A percentile compares a stretch with the other conserved stretches of the same genome.
Conservation (phyloP, 2,329 filamentous ascomycete species). For the Botrytis deweyae region DNA sequence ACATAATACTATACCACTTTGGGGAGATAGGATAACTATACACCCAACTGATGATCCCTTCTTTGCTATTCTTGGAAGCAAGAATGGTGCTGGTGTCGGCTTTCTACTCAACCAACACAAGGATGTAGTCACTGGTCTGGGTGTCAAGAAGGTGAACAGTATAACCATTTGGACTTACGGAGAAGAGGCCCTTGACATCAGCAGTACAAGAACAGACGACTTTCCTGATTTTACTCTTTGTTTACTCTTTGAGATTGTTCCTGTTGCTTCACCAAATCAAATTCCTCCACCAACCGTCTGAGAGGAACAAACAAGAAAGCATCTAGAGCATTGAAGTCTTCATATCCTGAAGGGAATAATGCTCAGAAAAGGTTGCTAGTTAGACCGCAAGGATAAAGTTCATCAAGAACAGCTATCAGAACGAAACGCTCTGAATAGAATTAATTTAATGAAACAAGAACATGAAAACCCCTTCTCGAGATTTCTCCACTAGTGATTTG, state of each 20-base stretch:
- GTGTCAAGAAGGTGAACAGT: neutral
- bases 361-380: neutral
- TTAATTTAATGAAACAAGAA: neutral
- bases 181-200: neutral
- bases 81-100: conserved; percentile 2
- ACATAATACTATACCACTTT: neutral
- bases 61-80: conserved; percentile 3
- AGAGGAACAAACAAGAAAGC: too few relatives aligned
- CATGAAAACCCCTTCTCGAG: neutral
- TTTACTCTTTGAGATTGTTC: neutral
- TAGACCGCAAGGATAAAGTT: neutral
- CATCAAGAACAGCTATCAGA: neutral
- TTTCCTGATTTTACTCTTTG: neutral
- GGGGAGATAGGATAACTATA: neutral
- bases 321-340: neutral
- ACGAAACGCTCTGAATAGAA: neutral
- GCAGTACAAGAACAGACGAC: neutral
- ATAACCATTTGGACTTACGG: neutral
- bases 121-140: neutral
- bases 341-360: neutral
- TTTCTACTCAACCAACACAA: neutral
- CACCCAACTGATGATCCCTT: neutral
- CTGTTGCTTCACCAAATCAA: neutral
- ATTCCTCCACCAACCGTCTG: neutral
- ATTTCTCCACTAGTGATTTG: neutral